Base-by-base conservation (phyloP, 2,329 filamentous ascomycete species). In the Dryadomyces quercus-mongolicae region DNA sequence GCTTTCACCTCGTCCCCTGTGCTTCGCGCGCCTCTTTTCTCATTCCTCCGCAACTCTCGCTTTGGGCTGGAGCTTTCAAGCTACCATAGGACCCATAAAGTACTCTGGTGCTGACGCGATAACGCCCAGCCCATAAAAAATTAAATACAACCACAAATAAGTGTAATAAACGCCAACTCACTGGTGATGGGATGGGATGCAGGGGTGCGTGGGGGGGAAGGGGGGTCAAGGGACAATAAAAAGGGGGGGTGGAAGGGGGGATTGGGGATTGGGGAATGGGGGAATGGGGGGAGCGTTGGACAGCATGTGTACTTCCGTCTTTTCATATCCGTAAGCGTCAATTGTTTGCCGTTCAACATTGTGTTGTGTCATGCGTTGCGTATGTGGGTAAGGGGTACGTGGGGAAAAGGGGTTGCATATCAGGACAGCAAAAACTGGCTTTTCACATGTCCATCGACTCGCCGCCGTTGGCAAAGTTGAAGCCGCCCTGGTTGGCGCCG, bases 391-490 rank as follows among this genome's bases (percentile, higher is more conserved):
- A 44, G 3, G 42, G n/a, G n/a, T n/a, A n/a, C n/a, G n/a, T n/a
- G n/a, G n/a, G 13, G 44, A 25, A 34, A 36, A 7, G 22, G 25
- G n/a, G 10, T n/a, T n/a, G 40, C 3, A 25, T 2, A 16, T 18
- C 50, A 44, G 13, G 5, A 34, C 18, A 2, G 8, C 20, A 4
- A 20, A 20, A 20, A 3, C 16, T 21, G 22, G 20, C 40, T 21
- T 34, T 57, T 72, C 78, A 83, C 80, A 83, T 83, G 64, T 83
- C 80, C 80, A 83, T 83, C 22, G 78, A 78, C 64, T 82, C 79
- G 58, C 73, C 74, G 55, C 77, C 77, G 65, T 82, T 89, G 68
- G 88, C 88, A 69, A 98, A 98, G 81, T 88, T 95, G 82, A 97
- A 98, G 67, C 87, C 86, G 62, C 86, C 85, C 64, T 85, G 81